Evolutionary conservation across 2,329 filamentous ascomycete genomes (phyloP), one percentile per base, ranked within the genome.

Genomic region (Neospermospora avenae): DNA sequence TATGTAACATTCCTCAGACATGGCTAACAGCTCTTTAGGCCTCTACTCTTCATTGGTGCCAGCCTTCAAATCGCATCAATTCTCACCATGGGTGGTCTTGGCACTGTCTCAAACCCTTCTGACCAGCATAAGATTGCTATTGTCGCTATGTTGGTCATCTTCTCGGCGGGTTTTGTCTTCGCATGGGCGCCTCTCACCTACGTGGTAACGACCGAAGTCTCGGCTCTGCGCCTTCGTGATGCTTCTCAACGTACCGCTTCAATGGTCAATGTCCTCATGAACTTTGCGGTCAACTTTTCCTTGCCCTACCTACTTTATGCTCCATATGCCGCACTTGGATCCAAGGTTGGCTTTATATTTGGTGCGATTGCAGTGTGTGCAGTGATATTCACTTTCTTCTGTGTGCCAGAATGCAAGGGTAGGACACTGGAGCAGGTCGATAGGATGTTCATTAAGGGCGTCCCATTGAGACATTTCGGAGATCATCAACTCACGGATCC

Each of bases 361-460:
- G 46, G 46, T 13, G 16, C 46, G 11, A 49, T 35, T 35, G 46
- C 28, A 35, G 46, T 49, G 5, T 49, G 46, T 34, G 46, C 46
- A 2, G 16, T 49, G 28, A 22, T 49, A 1, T 49, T 35, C n/a
- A 35, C 46, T 14, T 49, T 49, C n/a, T 48, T 49, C 46, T 49
- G 46, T 20, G 46, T 49, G 13, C 46, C 46, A n/a, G 46, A 49
- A 14, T 49, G 46, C 20, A 49, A 49, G 28, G 46, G 46, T 8
- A 49, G 46, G n/a, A 49, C 46, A 35, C 41, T 56, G 31, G 54
- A 56, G 28, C 54, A 56, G 28, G 24, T 56, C 10, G 54, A 56
- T 24, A 34, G 42, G 18, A 56, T 56, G 54, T 46, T 56, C 10
- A 45, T 35, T 16, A 41, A 56, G 18, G 39, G 28, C 22, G 34